Evolutionary conservation across 495 filamentous ascomycete genomes (phyloP), one percentile per base, ranked within the genome.

Genomic region (Penicillium canariense): DNA sequence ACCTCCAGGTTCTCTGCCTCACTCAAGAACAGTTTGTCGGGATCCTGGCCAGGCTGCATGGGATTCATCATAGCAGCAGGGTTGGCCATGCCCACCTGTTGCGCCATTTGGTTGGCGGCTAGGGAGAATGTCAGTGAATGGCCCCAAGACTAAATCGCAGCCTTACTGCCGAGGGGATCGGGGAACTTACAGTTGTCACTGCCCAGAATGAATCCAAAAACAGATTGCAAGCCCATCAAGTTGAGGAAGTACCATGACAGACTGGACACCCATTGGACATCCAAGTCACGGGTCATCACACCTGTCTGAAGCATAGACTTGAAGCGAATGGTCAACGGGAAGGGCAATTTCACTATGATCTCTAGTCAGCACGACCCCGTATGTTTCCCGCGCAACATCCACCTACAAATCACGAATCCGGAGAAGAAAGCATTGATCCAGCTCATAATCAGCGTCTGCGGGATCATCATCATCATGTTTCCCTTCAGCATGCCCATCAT

Each of bases 401-500:
- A 82, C 87, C 52, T 76, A 96, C 91, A 89, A 40, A 97, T 96
- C 34, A 98, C 94, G 69, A 96, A 98, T 18, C 94, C 94, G 36
- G 88, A 91, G 64, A 98, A 98, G 70, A 97, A 97, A 0, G 94
- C 91, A 77, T 97, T 98, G 63, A 98, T 97, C 94, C 94, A 98
- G 48, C 94, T 90, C 94, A 98, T 98, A 58, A 97, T 97, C 70
- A 97, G 71, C 4, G 92, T 97, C 70, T 98, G 96, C 42, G 94
- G 95, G 35, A 98, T 90, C 81, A 98, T 97, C 94, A 96, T 97
- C 59, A 93, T 91, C 90, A 98, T 96, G 65, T 98, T 96, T 47
- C 91, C 91, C 84, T 97, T 98, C 85, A 97, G 89, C 91, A 96
- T 96, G 52, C 93, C 93, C 94, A 97, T 97, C 93, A 97, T 97